These are phyloP conservation scores for Ceratocystis cacaofunesta DNA, from an alignment of 2,329 filamentous ascomycete species.

Conservation along the genomic window DNA sequence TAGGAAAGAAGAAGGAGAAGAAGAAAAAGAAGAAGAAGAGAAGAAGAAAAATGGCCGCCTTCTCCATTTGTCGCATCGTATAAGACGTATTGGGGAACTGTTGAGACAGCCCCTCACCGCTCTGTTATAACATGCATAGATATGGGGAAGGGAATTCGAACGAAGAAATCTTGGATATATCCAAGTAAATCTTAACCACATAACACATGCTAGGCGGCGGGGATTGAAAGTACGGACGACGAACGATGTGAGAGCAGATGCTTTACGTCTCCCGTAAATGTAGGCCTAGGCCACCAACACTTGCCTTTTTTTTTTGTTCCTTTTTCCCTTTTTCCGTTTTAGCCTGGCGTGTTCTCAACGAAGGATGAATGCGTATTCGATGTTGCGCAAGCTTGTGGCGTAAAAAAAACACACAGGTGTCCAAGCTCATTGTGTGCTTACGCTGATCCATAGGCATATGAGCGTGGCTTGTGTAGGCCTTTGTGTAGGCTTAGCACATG, in stretches of 20 bases:
- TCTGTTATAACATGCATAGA: not conserved
- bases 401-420: not conserved
- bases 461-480: not conserved
- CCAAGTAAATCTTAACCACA: too few species aligned
- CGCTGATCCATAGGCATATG: not conserved
- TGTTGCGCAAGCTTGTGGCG: constrained; percentile 2
- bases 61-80: too few species aligned
- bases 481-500: not conserved
- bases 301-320: not conserved
- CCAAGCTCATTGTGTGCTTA: not conserved
- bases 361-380: not conserved
- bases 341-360: not conserved
- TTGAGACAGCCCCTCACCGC: not conserved
- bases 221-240: not conserved
- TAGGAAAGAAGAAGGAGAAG: too few species aligned
- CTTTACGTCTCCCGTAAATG: not conserved
- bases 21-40: too few species aligned
- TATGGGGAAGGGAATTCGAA: not conserved
- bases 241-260: not conserved
- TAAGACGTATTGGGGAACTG: too few species aligned
- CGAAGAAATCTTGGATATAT: not conserved
- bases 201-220: too few species aligned
- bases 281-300: not conserved
- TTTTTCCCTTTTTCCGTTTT: not conserved
- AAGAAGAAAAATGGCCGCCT: too few species aligned